Conservation (phyloP, 75 land plant species). For the Gnetum montanum region DNA sequence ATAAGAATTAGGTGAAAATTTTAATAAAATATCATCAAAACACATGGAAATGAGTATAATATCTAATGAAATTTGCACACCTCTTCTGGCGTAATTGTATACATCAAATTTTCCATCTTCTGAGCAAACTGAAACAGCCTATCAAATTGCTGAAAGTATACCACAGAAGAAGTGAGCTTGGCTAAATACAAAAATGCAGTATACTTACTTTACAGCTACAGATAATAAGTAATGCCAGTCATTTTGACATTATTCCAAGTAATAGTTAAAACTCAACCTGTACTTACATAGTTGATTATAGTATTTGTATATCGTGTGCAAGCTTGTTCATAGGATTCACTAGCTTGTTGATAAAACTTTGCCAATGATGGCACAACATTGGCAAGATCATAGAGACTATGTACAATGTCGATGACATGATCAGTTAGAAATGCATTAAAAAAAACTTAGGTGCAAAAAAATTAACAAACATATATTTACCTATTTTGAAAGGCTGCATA, state of each 20-base stretch:
- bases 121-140: conserved; percentile 88
- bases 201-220: no score
- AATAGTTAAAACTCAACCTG: no score
- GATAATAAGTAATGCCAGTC: no score
- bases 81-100: conserved; percentile 86
- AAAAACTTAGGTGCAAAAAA: no score
- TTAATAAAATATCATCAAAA: no score
- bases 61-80: conserved; percentile 37
- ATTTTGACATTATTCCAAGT: no score
- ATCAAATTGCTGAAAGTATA: conserved; percentile 78
- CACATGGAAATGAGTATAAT: no score
- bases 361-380: conserved; percentile 94
- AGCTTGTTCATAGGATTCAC: conserved; percentile 98
- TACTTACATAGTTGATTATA: conserved; percentile 81
- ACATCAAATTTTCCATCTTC: conserved; percentile 77
- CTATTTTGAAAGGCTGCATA: conserved; percentile 98
- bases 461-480: conserved; percentile 28
- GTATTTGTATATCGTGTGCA: conserved; percentile 80
- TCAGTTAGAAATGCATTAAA: no score
- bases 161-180: not conserved
- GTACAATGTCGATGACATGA: no score
- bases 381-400: conserved; percentile 94
- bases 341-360: conserved; percentile 94
- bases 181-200: not conserved
- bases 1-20: no score